Evolutionary conservation across 768 basidiomycete genomes (phyloP).

Genomic region (Agaricus subrufescens): DNA sequence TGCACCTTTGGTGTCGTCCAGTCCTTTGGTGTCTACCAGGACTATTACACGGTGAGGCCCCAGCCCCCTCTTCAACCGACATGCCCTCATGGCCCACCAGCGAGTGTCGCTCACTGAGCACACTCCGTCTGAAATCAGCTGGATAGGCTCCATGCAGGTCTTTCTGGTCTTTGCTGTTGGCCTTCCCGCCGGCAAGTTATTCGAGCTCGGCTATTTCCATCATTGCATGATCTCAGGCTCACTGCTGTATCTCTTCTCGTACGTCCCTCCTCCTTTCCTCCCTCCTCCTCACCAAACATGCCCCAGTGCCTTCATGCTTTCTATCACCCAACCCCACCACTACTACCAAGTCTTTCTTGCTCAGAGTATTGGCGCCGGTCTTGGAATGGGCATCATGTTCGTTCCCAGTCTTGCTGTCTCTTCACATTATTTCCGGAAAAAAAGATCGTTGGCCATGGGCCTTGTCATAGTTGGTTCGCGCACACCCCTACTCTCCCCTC

Average conservation of each 20-base stretch:
- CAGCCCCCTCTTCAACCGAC: background rate
- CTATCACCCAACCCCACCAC: slow-evolving; percentile 39
- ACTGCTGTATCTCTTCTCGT: slow-evolving; percentile 39
- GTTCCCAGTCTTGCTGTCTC: slow-evolving; percentile 47
- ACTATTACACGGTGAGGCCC: slow-evolving; percentile 40
- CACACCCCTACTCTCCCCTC: background rate
- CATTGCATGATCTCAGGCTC: slow-evolving; percentile 34
- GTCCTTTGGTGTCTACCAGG: slow-evolving; percentile 49
- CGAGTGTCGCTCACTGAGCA: slow-evolving; percentile 31
- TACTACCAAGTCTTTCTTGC: slow-evolving; percentile 51
- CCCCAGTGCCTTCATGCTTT: slow-evolving; percentile 44
- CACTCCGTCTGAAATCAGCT: slow-evolving; percentile 38
- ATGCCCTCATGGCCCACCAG: slow-evolving; percentile 14
- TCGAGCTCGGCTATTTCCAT: slow-evolving; percentile 48
- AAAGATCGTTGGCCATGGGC: slow-evolving; percentile 51
- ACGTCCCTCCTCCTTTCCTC: slow-evolving; percentile 11
- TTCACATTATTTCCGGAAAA: slow-evolving; percentile 47
- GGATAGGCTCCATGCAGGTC: slow-evolving; percentile 49
- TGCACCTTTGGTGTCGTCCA: slow-evolving; percentile 47
- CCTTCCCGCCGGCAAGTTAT: slow-evolving; percentile 37
- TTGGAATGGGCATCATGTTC: slow-evolving; percentile 53
- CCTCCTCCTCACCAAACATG: background rate
- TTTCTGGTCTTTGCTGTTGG: slow-evolving; percentile 44
- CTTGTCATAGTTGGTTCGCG: slow-evolving; percentile 42
- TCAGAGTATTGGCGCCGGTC: slow-evolving; percentile 53